These are phyloP conservation scores for Oryza punctata DNA, from an alignment of 176 grass and related monocot genomes.

Conservation along the genomic window DNA sequence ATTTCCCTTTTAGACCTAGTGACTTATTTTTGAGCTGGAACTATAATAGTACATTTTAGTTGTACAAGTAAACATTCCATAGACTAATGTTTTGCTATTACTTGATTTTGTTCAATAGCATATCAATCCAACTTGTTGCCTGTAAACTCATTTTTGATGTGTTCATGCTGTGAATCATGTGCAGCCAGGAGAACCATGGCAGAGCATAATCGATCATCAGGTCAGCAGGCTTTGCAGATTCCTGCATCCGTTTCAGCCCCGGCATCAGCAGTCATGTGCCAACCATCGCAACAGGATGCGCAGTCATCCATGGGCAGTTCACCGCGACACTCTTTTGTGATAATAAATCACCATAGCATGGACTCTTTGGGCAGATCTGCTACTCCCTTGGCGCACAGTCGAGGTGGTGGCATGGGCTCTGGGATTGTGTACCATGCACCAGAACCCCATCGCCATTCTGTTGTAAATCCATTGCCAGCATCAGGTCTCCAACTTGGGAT, in stretches of 20 bases:
- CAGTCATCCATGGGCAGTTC: conserved; percentile 12
- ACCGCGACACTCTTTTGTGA: conserved; percentile 3
- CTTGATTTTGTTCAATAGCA: neutral
- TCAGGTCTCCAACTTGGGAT: neutral
- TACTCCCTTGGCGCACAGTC: conserved; percentile 10
- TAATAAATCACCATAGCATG: neutral
- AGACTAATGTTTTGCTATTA: conserved; percentile 13
- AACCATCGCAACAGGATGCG: neutral
- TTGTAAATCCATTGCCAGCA: neutral
- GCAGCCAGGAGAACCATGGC: neutral
- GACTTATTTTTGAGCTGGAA: neutral
- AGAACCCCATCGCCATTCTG: conserved; percentile 3
- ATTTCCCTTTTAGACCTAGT: neutral
- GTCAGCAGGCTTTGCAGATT: neutral
- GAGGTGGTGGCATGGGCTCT: neutral
- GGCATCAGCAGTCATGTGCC: conserved; percentile 14
- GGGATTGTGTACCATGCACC: neutral
- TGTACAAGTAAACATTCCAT: neutral
- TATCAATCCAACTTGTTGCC: neutral
- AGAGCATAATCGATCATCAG: conserved; percentile 2
- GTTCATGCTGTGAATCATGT: conserved; percentile 29
- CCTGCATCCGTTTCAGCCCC: neutral
- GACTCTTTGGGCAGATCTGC: neutral
- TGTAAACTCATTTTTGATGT: conserved; percentile 23
- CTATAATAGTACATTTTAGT: neutral